phyloP scores from a whole-genome alignment of 1,139 yeast species.

The Sugiyamaella japonica region DNA sequence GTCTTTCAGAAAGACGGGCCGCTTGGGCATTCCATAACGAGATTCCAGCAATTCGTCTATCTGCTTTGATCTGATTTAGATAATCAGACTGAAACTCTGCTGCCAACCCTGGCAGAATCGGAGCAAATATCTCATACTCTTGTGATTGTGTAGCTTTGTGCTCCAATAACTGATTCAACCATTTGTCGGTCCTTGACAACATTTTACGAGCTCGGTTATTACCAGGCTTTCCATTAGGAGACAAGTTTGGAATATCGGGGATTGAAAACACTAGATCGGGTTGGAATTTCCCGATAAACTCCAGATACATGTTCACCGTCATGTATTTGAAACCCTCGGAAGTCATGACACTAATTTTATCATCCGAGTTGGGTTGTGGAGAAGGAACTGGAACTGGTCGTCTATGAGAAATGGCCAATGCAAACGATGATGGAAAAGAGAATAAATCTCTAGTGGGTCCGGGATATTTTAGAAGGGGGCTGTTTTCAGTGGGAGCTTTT shows the following conservation, averaged over 20 bases:
- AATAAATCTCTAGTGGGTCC: constrained; percentile 27
- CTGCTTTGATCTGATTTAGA: constrained; percentile 27
- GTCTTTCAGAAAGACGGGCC: constrained; percentile 25
- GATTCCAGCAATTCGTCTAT: constrained; percentile 29
- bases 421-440: constrained; percentile 29
- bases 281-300: constrained; percentile 29
- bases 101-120: constrained; percentile 36
- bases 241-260: constrained; percentile 39
- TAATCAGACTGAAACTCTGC: constrained; percentile 32
- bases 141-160: not conserved
- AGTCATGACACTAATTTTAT: constrained; percentile 39
- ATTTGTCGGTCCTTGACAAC: constrained; percentile 38
- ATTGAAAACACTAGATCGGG: constrained; percentile 39
- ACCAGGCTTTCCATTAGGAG: constrained; percentile 38
- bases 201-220: constrained; percentile 42
- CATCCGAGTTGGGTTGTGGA: constrained; percentile 40
- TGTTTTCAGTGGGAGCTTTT: constrained; percentile 25
- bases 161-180: constrained; percentile 35
- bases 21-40: constrained; percentile 28
- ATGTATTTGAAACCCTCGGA: constrained; percentile 41
- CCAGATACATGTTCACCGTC: constrained; percentile 31
- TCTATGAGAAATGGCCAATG: constrained; percentile 34
- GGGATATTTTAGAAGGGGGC: constrained; percentile 27
- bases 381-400: constrained; percentile 37
- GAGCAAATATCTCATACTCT: constrained; percentile 31